Evolutionary conservation across 192 early-diverging fungal species (phyloP), one percentile per base, ranked within the genome.

Genomic region (Tieghemiomyces parasiticus): DNA sequence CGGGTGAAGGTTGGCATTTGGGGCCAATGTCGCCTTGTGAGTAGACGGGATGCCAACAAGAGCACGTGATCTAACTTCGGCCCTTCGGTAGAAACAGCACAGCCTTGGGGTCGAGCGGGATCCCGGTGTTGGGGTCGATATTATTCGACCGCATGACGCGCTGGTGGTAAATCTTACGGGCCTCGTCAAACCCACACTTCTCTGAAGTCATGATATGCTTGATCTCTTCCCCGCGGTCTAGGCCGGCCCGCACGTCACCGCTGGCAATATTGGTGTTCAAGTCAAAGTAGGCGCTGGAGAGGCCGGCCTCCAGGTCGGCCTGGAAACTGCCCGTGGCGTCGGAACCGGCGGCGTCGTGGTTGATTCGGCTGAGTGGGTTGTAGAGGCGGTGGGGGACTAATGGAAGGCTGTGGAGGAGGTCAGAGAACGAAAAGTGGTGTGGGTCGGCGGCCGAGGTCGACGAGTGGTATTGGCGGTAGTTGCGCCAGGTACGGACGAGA

Each of bases 131-230:
- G 22, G 55, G 55, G 16, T 58, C 55, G 3, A 58, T 38, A 34
- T 58, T 58, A 35, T 58, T 16, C 12, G 32, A 35, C 22, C 26
- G 32, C 4, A 58, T 30, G 19, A 4, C n/a, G 19, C 55, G 55
- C 33, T 58, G 34, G 24, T 58, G 55, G 35, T 58, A 58, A n/a
- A 58, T 58, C 33, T 58, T 58, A 26, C 55, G 55, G 1, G 55
- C 55, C 26, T 58, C 33, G 55, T 58, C 55, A 26, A 58, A 58
- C 33, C 35, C 55, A 34, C 55, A 58, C n/a, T 25, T 38, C 3
- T 58, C 28, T 0, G 55, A 3, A 25, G 9, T 58, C 55, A 58
- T 58, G 32, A 58, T 58, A 24, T 30, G 4, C n/a, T 34, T 10
- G 33, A 58, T 31, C 26, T 58, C 55, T 3, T 34, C 55, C 14